Evolutionary conservation across 1,284 basidiomycete species (phyloP).

Genomic region (Cutaneotrichosporon curvatum): DNA sequence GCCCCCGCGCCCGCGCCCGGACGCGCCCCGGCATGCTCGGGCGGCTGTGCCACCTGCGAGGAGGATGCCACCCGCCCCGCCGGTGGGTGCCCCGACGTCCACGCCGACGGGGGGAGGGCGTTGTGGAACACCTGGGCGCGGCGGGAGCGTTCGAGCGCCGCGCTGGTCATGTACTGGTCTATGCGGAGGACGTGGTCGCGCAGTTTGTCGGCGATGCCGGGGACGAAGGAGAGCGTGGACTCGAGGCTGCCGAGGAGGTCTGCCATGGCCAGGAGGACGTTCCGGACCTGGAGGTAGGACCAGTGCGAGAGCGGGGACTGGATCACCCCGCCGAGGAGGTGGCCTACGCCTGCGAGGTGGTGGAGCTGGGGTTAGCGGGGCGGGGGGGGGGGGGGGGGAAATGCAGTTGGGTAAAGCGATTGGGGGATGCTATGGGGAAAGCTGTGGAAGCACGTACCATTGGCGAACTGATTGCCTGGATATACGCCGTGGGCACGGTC

Average conservation of each 20-base stretch:
- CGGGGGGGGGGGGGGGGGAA: too few species aligned
- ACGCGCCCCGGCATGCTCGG: too few species aligned
- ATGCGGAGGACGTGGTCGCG: slow-evolving; percentile 39
- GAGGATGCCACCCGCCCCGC: not conserved
- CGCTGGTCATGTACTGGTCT: slow-evolving; percentile 40
- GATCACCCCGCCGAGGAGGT: slow-evolving; percentile 42
- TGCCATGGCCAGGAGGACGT: slow-evolving; percentile 36
- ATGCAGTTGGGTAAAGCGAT: too few species aligned
- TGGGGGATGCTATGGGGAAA: too few species aligned
- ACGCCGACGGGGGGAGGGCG: slow-evolving; percentile 9
- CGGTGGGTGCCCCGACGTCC: slow-evolving; percentile 1
- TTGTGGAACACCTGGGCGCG: slow-evolving; percentile 16
- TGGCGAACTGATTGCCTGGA: slow-evolving; percentile 36
- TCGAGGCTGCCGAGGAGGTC: slow-evolving; percentile 37
- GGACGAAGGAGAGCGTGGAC: slow-evolving; percentile 18
- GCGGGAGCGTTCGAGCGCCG: slow-evolving; percentile 20
- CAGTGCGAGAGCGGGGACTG: slow-evolving; percentile 38
- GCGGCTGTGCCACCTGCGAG: too few species aligned
- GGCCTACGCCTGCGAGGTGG: slow-evolving; percentile 43
- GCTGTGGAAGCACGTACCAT: slow-evolving; percentile 23
- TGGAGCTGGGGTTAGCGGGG: slow-evolving; percentile 26
- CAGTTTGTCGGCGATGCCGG: slow-evolving; percentile 33
- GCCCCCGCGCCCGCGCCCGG: too few species aligned
- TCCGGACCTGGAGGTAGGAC: slow-evolving; percentile 39
- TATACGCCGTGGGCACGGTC: slow-evolving; percentile 38